Evolutionary conservation across 257 asterid species (phyloP), one percentile per base, ranked within the genome.

Genomic region (Primulina huaijiensis): DNA sequence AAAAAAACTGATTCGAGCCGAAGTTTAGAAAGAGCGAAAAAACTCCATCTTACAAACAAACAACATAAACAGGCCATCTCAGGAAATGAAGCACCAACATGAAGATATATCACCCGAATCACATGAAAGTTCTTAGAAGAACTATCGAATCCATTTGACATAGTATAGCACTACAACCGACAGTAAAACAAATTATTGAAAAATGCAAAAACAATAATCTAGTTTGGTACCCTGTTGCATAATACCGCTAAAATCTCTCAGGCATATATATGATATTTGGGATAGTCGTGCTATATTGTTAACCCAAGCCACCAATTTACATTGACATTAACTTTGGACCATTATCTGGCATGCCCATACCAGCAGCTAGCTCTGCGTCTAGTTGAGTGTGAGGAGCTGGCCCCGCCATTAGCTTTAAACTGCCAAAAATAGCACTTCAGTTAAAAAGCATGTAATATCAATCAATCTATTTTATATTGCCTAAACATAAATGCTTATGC

Each of bases 341-440:
- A 67, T 93, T 89, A 74, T 93, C 97, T 0, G 97, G 99, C 90
- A 73, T 82, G 52, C 97, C 99, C 97, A 93, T 93, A 43, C 99
- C 97, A 80, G 90, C 96, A 64, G 97, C 97, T 30, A 87, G 70
- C 0, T 93, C 96, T 10, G 99, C 99, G 73, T 93, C 96, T 21
- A 90, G 76, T 75, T 90, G 99, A 2, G 89, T 86, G 78, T 93
- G 97, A 10, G 97, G 97, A 40, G 88, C 86, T 63, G 94, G 89
- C n/a, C 96, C 97, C 75, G 60, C 58, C 99, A 93, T 87, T 70
- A 72, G 66, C 86, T 90, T 93, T 78, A 90, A 19, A 67, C 96
- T 89, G 87, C 71, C 74, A 80, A 14, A 29, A 78, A 75, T 69
- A 75, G 21, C 65, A 16, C 12, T 64, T 29, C 7, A 23, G 6